Base-by-base conservation (phyloP, 768 basidiomycete species). In the Phylloporus sp. region DNA sequence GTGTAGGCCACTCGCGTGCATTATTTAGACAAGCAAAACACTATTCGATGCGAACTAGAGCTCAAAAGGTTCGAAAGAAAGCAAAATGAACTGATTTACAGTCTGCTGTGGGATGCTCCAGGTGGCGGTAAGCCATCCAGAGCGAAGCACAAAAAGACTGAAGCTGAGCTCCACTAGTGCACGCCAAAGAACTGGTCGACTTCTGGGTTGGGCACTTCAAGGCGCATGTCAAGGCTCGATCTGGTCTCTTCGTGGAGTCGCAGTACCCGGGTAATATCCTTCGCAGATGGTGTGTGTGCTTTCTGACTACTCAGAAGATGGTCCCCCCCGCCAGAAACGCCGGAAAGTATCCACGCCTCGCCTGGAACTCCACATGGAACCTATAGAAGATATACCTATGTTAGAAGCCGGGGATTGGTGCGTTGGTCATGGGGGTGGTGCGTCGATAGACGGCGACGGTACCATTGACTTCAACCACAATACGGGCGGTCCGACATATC, bases 141-240 rank as follows among this genome's bases (percentile, higher is more conserved):
- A 29, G 21, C 13, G 15, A n/a, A 9, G 41, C 17, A n/a, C 31
- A 15, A 35, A 35, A 26, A 46, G 24, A n/a, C n/a, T 50, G 38
- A 26, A 36, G 17, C 46, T 48, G 32, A 55, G 17, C 7, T 27
- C 29, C 33, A 29, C 31, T 48, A 89, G 89, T 90, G 43, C 71
- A 78, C 50, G 84, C 84, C 1, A 77, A 77, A 39, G 74, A 73
- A n/a, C 63, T 91, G 34, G 71, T 79, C 0, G 76, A 83, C 46
- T 88, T 90, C 56, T 91, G 89, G 89, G 69, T 78, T 48, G 75
- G 79, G 45, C 83, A 77, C 55, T 81, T 86, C 66, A 84, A 77
- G 56, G 70, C 82, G 2, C 84, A 85, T 56, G 76, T 88, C 3
- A 78, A 84, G 58, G 75, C 84, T 20, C 76, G 78, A 42, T 75